Conservation (phyloP, 2,329 filamentous ascomycete genomes). For the Remersonia thermophila region DNA sequence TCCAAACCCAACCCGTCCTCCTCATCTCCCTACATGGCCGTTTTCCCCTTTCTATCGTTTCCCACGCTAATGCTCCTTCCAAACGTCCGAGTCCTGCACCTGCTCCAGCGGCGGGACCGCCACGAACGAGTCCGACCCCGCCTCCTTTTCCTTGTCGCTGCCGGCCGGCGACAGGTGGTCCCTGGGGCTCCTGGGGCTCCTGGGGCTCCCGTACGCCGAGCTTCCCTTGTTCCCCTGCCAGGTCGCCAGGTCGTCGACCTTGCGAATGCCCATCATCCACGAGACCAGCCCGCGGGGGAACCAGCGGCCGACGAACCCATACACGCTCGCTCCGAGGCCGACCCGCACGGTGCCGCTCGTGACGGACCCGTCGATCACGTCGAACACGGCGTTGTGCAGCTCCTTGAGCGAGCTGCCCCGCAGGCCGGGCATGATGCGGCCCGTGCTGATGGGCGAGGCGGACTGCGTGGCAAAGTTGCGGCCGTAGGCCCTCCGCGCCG, state of each 20-base stretch:
- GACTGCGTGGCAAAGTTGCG: conserved; percentile 47
- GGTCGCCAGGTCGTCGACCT: conserved; percentile 43
- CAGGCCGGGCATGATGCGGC: conserved; percentile 41
- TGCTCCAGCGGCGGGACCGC: conserved; percentile 32
- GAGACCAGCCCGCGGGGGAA: conserved; percentile 66
- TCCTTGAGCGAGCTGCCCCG: conserved; percentile 62
- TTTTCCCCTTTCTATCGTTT: too few species aligned
- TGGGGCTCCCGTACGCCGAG: conserved; percentile 14
- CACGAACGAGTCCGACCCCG: conserved; percentile 33
- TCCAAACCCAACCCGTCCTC: too few species aligned
- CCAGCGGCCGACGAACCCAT: conserved; percentile 75
- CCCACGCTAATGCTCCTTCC: conserved; percentile 33
- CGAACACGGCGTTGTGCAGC: conserved; percentile 80
- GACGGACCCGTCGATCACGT: conserved; percentile 61
- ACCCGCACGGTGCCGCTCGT: conserved; percentile 58
- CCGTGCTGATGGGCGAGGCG: conserved; percentile 42
- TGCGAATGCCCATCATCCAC: conserved; percentile 81
- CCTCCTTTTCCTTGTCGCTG: conserved; percentile 22
- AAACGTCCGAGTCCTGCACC: conserved; percentile 31
- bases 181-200: conserved; percentile 12
- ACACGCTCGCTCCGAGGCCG: conserved; percentile 71
- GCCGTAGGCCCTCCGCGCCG: conserved; percentile 47
- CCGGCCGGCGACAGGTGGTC: too few species aligned
- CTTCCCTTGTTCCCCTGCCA: conserved; percentile 31
- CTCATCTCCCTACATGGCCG: too few species aligned